These are phyloP conservation scores for Trematosphaeria pertusa DNA, from an alignment of 2,329 filamentous ascomycete genomes.

Conservation along the genomic window DNA sequence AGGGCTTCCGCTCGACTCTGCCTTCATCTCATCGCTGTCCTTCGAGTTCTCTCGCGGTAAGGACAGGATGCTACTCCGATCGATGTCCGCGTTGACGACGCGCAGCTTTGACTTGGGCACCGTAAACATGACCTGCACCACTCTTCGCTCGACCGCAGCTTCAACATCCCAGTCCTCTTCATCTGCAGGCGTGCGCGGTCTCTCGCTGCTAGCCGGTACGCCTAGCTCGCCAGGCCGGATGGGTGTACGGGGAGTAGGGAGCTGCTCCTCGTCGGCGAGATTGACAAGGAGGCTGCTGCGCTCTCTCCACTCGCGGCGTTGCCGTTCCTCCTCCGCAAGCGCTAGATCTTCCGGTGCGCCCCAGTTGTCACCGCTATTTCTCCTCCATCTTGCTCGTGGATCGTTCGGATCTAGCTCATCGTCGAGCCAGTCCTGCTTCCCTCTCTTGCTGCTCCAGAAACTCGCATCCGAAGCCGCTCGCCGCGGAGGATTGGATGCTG, in stretches of 20 bases:
- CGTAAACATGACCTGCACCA: slow-evolving; percentile 79
- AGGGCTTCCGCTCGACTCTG: neutral
- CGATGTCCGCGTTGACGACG: slow-evolving; percentile 74
- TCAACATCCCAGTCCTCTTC: slow-evolving; percentile 61
- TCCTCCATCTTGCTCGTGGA: slow-evolving; percentile 29
- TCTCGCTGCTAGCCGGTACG: slow-evolving; percentile 16
- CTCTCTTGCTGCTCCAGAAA: slow-evolving; percentile 51
- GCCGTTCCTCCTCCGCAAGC: slow-evolving; percentile 38
- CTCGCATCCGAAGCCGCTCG: slow-evolving; percentile 55
- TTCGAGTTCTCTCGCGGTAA: slow-evolving; percentile 26
- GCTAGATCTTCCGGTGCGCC: slow-evolving; percentile 42
- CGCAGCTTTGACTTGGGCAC: slow-evolving; percentile 84
- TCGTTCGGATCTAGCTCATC: slow-evolving; percentile 38
- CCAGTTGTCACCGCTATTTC: slow-evolving; percentile 47
- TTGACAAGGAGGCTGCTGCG: slow-evolving; percentile 38
- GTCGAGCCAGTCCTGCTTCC: slow-evolving; percentile 51
- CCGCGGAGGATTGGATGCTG: slow-evolving; percentile 39
- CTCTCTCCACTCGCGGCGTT: slow-evolving; percentile 39
- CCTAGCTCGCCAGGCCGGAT: slow-evolving; percentile 33
- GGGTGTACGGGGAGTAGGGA: slow-evolving; percentile 37
- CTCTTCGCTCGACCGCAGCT: slow-evolving; percentile 53
- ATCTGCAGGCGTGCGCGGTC: slow-evolving; percentile 40
- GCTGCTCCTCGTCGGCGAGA: slow-evolving; percentile 30
- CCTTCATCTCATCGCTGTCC: slow-evolving; percentile 14
- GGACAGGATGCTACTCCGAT: slow-evolving; percentile 36